These are phyloP conservation scores for Globisporangium uncinulatum DNA, from an alignment of 352 stramenopile species.

Conservation along the genomic window DNA sequence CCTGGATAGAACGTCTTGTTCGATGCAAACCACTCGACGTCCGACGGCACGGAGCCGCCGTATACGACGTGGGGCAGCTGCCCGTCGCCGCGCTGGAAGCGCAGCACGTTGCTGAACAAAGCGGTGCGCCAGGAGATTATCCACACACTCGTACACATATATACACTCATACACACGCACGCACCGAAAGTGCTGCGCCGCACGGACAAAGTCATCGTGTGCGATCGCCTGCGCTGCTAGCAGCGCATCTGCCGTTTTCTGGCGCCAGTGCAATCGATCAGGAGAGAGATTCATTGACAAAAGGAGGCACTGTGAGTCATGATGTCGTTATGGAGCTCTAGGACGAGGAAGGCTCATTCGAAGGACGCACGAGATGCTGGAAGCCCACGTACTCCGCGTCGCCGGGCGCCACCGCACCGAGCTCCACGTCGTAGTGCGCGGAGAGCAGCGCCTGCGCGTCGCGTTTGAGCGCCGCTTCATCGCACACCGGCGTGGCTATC, in stretches of 20 bases:
- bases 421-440: conserved; percentile 53
- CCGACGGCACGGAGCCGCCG: conserved; percentile 52
- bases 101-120: conserved; percentile 39
- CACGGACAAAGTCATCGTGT: conserved; percentile 66
- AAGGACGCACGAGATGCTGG: conserved; percentile 56
- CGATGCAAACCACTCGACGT: conserved; percentile 44
- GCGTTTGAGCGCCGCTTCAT: conserved; percentile 41
- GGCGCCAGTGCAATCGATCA: not conserved
- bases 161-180: not conserved
- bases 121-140: not conserved
- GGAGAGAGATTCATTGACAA: too few species aligned
- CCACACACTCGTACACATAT: too few species aligned
- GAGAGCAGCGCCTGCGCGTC: conserved; percentile 37
- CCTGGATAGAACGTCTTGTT: conserved; percentile 78
- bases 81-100: conserved; percentile 49
- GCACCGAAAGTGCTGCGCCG: conserved; percentile 55
- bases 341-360: too few species aligned
- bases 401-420: conserved; percentile 62
- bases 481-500: conserved; percentile 15
- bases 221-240: conserved; percentile 74
- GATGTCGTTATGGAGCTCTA: too few species aligned
- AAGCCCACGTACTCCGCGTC: conserved; percentile 49
- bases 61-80: conserved; percentile 72
- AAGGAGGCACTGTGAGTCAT: too few species aligned
- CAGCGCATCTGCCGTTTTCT: conserved; percentile 74